Evolutionary conservation across 306 rosid species (phyloP).

Genomic region (Quercus mongolica): DNA sequence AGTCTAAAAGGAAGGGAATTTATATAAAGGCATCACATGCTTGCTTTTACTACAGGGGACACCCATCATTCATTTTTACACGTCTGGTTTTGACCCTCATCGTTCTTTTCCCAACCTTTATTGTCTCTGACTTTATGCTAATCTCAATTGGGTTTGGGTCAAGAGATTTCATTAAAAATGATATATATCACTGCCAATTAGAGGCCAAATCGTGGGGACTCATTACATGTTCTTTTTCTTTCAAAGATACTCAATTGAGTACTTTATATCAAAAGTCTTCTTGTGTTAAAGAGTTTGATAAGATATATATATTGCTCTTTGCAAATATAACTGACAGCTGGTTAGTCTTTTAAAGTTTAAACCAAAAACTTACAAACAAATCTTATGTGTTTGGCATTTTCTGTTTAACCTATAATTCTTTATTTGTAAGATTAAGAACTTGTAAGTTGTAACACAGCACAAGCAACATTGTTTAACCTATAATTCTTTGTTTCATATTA

Average conservation of each 20-base stretch:
- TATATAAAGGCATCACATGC: slow-evolving; percentile 25
- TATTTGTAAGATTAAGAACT: neutral
- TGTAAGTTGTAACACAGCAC: neutral
- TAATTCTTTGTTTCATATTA: neutral
- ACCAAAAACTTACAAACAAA: neutral
- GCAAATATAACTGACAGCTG: neutral
- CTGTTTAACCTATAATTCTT: neutral
- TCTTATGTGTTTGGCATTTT: neutral
- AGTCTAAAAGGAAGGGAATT: slow-evolving; percentile 3
- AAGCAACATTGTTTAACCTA: too few relatives aligned
- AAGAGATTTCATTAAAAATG: neutral
- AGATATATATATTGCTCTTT: neutral
- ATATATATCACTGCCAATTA: neutral
- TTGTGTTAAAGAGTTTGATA: neutral
- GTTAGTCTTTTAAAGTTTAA: neutral
- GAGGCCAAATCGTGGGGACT: neutral
- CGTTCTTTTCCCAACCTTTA: neutral
- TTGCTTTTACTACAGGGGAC: slow-evolving; percentile 21
- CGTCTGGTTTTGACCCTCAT: slow-evolving; percentile 13
- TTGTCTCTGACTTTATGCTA: neutral
- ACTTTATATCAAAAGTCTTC: neutral
- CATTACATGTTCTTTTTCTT: neutral
- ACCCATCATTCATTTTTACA: slow-evolving; percentile 27
- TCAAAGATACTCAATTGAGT: neutral
- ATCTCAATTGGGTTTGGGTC: too few relatives aligned